These are phyloP conservation scores for Cytospora leucostoma DNA, from an alignment of 2,329 filamentous ascomycete genomes.

Conservation along the genomic window DNA sequence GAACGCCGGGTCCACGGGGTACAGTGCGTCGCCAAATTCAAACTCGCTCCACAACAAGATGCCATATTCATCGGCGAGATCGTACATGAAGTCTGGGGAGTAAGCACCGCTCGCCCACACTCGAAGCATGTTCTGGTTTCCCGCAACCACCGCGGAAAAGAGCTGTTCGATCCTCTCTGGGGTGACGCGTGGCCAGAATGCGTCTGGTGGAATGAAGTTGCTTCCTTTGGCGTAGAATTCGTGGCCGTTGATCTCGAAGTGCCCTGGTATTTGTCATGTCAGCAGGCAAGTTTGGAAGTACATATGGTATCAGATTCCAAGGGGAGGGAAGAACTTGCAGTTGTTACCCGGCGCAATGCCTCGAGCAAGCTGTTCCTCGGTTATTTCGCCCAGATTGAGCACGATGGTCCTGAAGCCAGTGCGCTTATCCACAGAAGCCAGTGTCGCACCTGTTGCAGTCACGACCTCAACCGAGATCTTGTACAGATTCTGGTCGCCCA, in stretches of 20 bases:
- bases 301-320: constrained; percentile 8
- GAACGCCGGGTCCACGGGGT: constrained; percentile 56
- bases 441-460: constrained; percentile 36
- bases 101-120: constrained; percentile 64
- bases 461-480: constrained; percentile 53
- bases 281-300: neutral
- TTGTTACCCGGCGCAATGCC: constrained; percentile 47
- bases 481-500: constrained; percentile 61
- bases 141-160: constrained; percentile 56
- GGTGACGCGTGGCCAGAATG: constrained; percentile 64
- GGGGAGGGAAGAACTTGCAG: neutral
- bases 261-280: constrained; percentile 49
- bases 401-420: constrained; percentile 65
- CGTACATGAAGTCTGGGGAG: constrained; percentile 62
- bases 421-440: constrained; percentile 53
- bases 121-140: constrained; percentile 66
- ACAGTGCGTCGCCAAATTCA: constrained; percentile 61
- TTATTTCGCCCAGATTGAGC: constrained; percentile 56
- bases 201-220: constrained; percentile 64
- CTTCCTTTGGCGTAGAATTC: constrained; percentile 66
- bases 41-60: constrained; percentile 66
- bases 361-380: constrained; percentile 51
- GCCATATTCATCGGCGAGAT: constrained; percentile 62
- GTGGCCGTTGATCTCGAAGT: constrained; percentile 66
- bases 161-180: constrained; percentile 51